Evolutionary conservation across 2,329 filamentous ascomycete genomes (phyloP).

Genomic region (Peltaster fructicola): DNA sequence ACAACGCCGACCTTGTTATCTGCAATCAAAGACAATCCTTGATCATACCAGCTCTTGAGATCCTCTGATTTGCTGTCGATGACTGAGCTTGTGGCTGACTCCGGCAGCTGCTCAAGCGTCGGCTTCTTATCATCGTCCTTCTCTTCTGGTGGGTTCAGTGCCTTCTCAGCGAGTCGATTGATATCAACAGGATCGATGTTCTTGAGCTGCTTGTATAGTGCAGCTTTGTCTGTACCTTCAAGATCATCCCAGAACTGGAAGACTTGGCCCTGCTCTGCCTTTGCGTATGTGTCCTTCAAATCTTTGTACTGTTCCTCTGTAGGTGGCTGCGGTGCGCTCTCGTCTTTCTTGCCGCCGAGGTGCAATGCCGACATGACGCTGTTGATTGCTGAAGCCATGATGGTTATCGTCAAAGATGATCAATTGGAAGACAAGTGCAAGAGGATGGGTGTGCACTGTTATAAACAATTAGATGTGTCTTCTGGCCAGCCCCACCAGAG

Average conservation of each 20-base stretch:
- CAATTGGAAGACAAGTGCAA: too few species aligned
- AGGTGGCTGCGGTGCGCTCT: conserved; percentile 32
- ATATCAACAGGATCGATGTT: conserved; percentile 71
- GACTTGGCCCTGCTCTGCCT: conserved; percentile 59
- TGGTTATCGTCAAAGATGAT: too few species aligned
- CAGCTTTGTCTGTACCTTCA: conserved; percentile 50
- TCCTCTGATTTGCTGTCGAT: conserved; percentile 70
- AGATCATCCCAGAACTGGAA: conserved; percentile 80
- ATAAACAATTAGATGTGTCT: too few species aligned
- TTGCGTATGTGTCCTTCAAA: conserved; percentile 54
- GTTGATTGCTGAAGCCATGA: conserved; percentile 26
- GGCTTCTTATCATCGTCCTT: conserved; percentile 34
- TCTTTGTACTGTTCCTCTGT: conserved; percentile 47
- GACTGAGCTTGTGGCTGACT: conserved; percentile 71
- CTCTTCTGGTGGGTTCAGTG: conserved; percentile 55
- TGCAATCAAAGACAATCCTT: conserved; percentile 46
- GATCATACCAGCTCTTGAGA: conserved; percentile 67
- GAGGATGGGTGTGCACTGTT: too few species aligned
- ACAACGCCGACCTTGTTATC: conserved; percentile 66
- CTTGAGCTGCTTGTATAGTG: conserved; percentile 65
- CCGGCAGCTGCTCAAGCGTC: conserved; percentile 70
- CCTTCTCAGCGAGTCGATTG: conserved; percentile 69
- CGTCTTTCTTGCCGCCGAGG: conserved; percentile 19
- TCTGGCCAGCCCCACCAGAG: too few species aligned
- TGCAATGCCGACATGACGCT: conserved; percentile 25